Evolutionary conservation across 2,329 filamentous ascomycete species (phyloP).

Genomic region (Sporothrix brasiliensis): DNA sequence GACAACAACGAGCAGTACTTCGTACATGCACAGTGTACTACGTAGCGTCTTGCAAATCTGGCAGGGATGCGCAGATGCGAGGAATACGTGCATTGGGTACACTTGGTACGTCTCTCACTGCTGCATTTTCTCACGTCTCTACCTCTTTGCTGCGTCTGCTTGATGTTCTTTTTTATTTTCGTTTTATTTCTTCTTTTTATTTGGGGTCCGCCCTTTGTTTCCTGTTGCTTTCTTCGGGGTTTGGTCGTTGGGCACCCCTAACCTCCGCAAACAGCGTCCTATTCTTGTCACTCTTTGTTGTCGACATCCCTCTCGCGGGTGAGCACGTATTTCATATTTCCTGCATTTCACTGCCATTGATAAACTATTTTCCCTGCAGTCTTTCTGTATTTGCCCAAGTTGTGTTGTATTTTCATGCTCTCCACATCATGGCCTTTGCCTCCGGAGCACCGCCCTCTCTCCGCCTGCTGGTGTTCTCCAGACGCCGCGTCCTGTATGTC

Average conservation of each 20-base stretch:
- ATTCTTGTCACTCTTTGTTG: neutral
- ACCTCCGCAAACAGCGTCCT: neutral
- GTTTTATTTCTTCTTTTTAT: too few species aligned
- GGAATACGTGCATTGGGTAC: too few species aligned
- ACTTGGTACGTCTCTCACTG: too few species aligned
- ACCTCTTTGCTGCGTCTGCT: too few species aligned
- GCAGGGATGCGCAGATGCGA: too few species aligned
- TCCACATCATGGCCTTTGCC: neutral
- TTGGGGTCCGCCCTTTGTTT: neutral
- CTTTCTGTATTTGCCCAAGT: neutral
- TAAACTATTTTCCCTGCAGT: too few species aligned
- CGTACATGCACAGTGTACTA: too few species aligned
- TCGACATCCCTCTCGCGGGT: neutral
- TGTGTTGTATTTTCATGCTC: neutral
- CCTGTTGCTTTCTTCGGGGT: neutral
- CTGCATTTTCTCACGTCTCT: too few species aligned
- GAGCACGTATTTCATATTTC: neutral
- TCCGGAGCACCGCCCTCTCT: neutral
- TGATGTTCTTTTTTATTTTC: too few species aligned
- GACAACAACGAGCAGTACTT: too few species aligned
- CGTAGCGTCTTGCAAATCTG: too few species aligned
- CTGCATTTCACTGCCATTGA: too few species aligned
- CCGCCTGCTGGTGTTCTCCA: neutral
- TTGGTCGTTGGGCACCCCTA: neutral
- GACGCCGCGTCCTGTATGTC: neutral